A percentile compares a stretch with the other conserved stretches of the same genome.
Conservation (phyloP, 805 yeast species). For the Diddensiella transvaalensis region DNA sequence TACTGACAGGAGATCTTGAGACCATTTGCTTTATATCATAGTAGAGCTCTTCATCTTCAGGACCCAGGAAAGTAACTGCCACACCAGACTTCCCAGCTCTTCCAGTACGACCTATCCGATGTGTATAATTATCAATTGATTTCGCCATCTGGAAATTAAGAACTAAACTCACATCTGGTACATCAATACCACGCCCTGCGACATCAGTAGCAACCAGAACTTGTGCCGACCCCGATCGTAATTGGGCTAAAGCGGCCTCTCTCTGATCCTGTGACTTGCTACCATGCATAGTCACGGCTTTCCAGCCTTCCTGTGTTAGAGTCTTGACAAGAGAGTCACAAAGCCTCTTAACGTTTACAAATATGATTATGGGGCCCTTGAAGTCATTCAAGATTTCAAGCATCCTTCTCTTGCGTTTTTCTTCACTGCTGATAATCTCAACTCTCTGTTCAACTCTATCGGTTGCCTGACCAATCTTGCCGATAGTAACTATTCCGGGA, state of each 20-base stretch:
- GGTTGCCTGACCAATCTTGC: slow-evolving; percentile 60
- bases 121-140: slow-evolving; percentile 78
- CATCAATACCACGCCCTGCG: slow-evolving; percentile 94
- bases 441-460: slow-evolving; percentile 71
- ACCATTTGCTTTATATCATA: slow-evolving; percentile 50
- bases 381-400: slow-evolving; percentile 38
- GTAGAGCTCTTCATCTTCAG: slow-evolving; percentile 50
- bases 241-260: slow-evolving; percentile 65
- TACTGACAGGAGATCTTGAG: slow-evolving; percentile 37
- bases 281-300: slow-evolving; percentile 73
- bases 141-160: slow-evolving; percentile 82
- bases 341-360: slow-evolving; percentile 70
- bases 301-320: slow-evolving; percentile 44
- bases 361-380: slow-evolving; percentile 66
- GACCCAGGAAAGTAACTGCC: slow-evolving; percentile 68
- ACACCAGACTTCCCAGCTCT: slow-evolving; percentile 83
- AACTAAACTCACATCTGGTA: slow-evolving; percentile 81
- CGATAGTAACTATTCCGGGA: slow-evolving; percentile 66
- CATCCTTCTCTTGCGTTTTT: slow-evolving; percentile 44
- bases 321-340: slow-evolving; percentile 65
- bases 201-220: slow-evolving; percentile 88
- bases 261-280: slow-evolving; percentile 80
- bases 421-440: slow-evolving; percentile 46
- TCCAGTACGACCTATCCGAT: slow-evolving; percentile 95
- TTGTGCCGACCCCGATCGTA: slow-evolving; percentile 53